phyloP scores from a whole-genome alignment of 371 early-diverging fungal species.

The Coemansia sp. region DNA sequence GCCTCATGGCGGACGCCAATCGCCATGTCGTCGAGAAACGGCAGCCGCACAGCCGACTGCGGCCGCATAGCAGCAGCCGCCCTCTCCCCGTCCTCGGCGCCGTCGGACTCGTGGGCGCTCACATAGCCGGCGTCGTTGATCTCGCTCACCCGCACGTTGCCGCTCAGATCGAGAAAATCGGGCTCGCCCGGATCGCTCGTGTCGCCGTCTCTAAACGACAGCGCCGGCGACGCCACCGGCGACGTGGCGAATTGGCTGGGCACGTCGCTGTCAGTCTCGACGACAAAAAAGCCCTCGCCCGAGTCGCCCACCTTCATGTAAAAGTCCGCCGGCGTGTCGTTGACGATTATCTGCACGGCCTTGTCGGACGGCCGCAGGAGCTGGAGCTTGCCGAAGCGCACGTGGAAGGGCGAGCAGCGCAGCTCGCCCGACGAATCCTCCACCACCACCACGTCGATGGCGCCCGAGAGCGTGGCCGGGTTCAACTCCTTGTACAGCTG shows the following conservation, averaged over 20 bases:
- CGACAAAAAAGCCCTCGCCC: constrained; percentile 98
- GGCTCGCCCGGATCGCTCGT: constrained; percentile 48
- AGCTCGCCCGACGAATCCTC: constrained; percentile 79
- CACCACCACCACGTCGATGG: constrained; percentile 97
- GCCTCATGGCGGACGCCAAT: constrained; percentile 12
- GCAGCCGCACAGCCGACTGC: neutral
- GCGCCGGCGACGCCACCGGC: constrained; percentile 74
- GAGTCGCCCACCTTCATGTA: constrained; percentile 98
- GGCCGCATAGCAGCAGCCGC: neutral
- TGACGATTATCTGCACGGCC: constrained; percentile 87
- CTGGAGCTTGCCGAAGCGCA: constrained; percentile 97
- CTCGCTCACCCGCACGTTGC: constrained; percentile 6
- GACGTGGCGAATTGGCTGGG: constrained; percentile 90
- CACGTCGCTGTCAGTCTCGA: constrained; percentile 81
- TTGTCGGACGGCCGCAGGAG: constrained; percentile 90
- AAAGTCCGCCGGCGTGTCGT: constrained; percentile 75
- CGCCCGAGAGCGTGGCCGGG: constrained; percentile 97
- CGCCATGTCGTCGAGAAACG: constrained; percentile 35
- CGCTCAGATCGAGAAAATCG: constrained; percentile 43
- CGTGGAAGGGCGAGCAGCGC: constrained; percentile 96
- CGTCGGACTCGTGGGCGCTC: constrained; percentile 43
- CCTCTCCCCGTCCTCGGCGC: constrained; percentile 2
- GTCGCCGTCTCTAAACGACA: constrained; percentile 35
- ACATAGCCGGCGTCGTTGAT: constrained; percentile 38
- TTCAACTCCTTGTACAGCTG: constrained; percentile 97